Evolutionary conservation across 1,284 basidiomycete genomes (phyloP).

Genomic region (Trametes polyzona): DNA sequence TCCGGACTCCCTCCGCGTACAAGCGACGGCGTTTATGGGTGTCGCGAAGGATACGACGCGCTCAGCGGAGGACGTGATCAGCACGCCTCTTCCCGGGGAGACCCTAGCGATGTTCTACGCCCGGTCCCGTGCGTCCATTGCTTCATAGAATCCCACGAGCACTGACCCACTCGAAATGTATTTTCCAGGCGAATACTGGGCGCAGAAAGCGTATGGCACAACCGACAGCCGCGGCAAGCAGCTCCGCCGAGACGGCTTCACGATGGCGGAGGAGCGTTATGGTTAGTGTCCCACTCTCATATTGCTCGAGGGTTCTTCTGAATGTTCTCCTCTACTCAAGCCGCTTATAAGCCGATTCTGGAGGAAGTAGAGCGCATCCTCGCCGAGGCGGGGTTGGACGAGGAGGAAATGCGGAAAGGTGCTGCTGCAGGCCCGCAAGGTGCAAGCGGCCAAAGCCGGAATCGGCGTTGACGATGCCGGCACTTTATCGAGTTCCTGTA

Average conservation of each 20-base stretch:
- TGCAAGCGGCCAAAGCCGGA: conserved; percentile 52
- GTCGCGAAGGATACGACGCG: conserved; percentile 68
- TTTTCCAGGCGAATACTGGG: conserved; percentile 77
- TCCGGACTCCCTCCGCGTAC: conserved; percentile 59
- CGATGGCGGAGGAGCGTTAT: conserved; percentile 66
- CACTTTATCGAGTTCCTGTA: neutral
- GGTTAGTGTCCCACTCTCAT: neutral
- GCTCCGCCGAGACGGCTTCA: conserved; percentile 79
- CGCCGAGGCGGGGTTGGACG: conserved; percentile 85
- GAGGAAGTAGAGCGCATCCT: conserved; percentile 86
- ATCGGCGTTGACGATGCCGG: conserved; percentile 45
- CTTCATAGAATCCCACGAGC: neutral
- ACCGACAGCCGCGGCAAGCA: conserved; percentile 80
- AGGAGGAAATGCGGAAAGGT: conserved; percentile 73
- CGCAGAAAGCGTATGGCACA: conserved; percentile 66
- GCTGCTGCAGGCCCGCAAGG: conserved; percentile 45
- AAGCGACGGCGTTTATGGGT: conserved; percentile 77
- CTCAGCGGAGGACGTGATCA: conserved; percentile 74
- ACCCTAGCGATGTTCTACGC: conserved; percentile 86
- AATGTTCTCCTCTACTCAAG: conserved; percentile 34
- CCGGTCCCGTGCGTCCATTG: conserved; percentile 61
- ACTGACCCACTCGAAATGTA: neutral
- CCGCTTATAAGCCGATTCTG: conserved; percentile 77
- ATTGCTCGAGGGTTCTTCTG: neutral
- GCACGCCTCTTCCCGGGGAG: conserved; percentile 90